These are phyloP conservation scores for Plasmodium sp. DNA, from an alignment of 169 alveolate species.

Conservation along the genomic window DNA sequence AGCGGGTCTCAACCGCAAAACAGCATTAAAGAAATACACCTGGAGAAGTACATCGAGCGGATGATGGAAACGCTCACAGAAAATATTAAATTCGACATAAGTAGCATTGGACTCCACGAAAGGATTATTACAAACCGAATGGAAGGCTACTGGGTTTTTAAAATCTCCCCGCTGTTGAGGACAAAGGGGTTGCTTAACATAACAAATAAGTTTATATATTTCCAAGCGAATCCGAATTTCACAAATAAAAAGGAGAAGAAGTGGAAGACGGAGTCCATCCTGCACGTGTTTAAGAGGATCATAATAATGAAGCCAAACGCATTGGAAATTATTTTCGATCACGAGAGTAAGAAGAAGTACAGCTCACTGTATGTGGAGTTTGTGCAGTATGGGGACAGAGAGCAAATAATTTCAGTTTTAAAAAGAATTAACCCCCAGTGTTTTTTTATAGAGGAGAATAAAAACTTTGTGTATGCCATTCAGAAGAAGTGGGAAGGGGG, in stretches of 20 bases:
- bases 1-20: background rate
- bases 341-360: slow-evolving; percentile 79
- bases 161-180: slow-evolving; percentile 85
- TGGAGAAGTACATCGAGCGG: slow-evolving; percentile 32
- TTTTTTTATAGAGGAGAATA: slow-evolving; percentile 81
- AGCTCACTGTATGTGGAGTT: slow-evolving; percentile 86
- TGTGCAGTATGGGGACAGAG: slow-evolving; percentile 81
- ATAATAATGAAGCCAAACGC: slow-evolving; percentile 86
- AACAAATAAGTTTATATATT: slow-evolving; percentile 84
- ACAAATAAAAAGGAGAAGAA: slow-evolving; percentile 86
- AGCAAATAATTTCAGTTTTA: slow-evolving; percentile 77
- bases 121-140: slow-evolving; percentile 75
- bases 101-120: slow-evolving; percentile 79
- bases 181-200: slow-evolving; percentile 86
- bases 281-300: slow-evolving; percentile 86
- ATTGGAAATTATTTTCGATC: slow-evolving; percentile 87
- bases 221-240: slow-evolving; percentile 88
- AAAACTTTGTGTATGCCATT: slow-evolving; percentile 81
- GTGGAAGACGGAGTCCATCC: slow-evolving; percentile 78
- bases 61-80: slow-evolving; percentile 9
- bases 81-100: slow-evolving; percentile 75
- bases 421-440: slow-evolving; percentile 76
- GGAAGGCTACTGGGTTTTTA: slow-evolving; percentile 82
- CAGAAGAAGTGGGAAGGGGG: slow-evolving; percentile 93
- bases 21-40: slow-evolving; percentile 11